These are phyloP conservation scores for Eucalyptus dawsonii DNA, from an alignment of 345 rosid species.

Conservation along the genomic window DNA sequence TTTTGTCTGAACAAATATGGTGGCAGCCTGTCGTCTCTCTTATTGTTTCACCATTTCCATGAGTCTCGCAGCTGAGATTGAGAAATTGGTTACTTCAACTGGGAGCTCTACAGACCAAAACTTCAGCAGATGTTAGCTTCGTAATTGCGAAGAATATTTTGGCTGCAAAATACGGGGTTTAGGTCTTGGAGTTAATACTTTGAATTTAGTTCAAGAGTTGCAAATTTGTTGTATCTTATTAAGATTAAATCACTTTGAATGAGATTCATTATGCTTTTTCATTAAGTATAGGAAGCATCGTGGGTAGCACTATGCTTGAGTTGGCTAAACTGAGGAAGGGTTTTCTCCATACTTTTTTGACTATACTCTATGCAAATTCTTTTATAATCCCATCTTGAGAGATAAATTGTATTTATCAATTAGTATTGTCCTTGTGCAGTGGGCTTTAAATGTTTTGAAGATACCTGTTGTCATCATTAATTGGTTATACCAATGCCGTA, in stretches of 20 bases:
- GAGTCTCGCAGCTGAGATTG: too few relatives aligned
- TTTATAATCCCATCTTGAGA: background rate
- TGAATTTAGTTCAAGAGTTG: background rate
- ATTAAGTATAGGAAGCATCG: background rate
- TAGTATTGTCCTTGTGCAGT: constrained; percentile 26
- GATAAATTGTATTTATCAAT: background rate
- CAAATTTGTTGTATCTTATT: background rate
- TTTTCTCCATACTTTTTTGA: too few relatives aligned
- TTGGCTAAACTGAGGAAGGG: too few relatives aligned
- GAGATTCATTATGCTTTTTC: background rate
- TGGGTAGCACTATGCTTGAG: too few relatives aligned
- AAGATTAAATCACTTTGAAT: background rate
- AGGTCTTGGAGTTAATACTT: background rate
- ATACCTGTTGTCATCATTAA: constrained; percentile 30
- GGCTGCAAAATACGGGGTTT: too few relatives aligned
- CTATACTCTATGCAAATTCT: background rate
- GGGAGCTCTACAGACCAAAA: too few relatives aligned
- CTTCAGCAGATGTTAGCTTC: too few relatives aligned
- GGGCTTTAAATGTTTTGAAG: constrained; percentile 72
- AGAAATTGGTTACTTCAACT: too few relatives aligned
- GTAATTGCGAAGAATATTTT: too few relatives aligned
- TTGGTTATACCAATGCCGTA: constrained; percentile 78
- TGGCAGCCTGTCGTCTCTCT: too few relatives aligned
- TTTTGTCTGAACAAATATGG: too few relatives aligned
- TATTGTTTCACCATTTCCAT: too few relatives aligned